phyloP scores from a whole-genome alignment of 164 flowering plant genomes.

The Cinnamomum chago region DNA sequence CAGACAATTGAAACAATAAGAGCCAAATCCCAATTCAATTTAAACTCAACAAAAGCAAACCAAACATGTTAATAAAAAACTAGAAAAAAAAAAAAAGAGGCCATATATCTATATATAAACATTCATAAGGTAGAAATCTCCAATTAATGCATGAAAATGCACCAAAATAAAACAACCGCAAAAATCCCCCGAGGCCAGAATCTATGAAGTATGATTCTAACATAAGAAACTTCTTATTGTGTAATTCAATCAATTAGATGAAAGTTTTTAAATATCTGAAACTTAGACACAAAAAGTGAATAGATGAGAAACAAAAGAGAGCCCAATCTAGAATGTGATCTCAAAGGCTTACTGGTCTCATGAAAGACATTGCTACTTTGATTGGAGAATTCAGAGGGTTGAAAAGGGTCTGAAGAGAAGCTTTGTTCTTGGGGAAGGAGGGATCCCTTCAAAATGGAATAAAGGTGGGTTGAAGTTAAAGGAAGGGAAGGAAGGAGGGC shows the following conservation, averaged over 20 bases:
- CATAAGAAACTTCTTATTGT: neutral
- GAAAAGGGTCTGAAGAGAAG: neutral
- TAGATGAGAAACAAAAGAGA: neutral
- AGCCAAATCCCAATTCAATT: neutral
- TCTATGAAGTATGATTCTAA: neutral
- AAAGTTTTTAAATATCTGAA: neutral
- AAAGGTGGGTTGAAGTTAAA: neutral
- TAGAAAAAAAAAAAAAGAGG: neutral
- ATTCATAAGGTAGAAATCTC: no score
- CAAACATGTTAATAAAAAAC: neutral
- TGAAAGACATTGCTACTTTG: neutral
- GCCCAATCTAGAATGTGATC: neutral
- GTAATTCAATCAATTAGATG: neutral
- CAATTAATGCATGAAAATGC: no score
- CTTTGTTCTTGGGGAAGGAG: neutral
- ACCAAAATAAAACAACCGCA: neutral
- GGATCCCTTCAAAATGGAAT: neutral
- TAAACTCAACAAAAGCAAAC: no score
- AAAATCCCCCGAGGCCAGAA: neutral
- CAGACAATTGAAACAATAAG: neutral
- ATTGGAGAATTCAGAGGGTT: neutral
- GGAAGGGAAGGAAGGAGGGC: neutral
- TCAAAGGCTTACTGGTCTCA: neutral
- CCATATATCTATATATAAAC: neutral
- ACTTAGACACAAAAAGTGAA: neutral